These are phyloP conservation scores for Penicillium paxilli DNA, from an alignment of 495 filamentous ascomycete genomes.

Conservation along the genomic window DNA sequence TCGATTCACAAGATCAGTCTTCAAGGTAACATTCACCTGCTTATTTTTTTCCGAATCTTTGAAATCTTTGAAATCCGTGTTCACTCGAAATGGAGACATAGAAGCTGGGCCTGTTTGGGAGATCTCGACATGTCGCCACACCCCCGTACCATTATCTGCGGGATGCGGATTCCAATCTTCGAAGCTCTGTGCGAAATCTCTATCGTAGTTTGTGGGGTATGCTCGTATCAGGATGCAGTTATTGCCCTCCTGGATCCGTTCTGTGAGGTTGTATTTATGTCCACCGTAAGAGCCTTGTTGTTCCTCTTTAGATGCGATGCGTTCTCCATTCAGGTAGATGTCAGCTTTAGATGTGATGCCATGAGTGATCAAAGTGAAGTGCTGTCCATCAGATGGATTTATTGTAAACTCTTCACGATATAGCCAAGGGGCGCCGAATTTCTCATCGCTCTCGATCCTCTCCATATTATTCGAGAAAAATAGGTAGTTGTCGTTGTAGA, in stretches of 20 bases:
- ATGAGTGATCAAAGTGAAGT: constrained; percentile 55
- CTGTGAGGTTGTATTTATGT: constrained; percentile 53
- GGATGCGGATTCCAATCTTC: constrained; percentile 70
- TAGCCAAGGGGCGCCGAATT: constrained; percentile 59
- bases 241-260: constrained; percentile 25
- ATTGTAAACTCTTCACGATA: constrained; percentile 59
- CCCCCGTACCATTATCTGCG: constrained; percentile 56
- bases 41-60: constrained; percentile 19
- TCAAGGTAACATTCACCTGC: constrained; percentile 43
- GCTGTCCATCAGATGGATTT: constrained; percentile 32
- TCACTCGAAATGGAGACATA: constrained; percentile 49
- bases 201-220: constrained; percentile 58
- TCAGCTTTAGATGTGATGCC: constrained; percentile 63
- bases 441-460: constrained; percentile 34
- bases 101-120: constrained; percentile 56
- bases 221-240: constrained; percentile 57
- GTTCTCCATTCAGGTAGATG: constrained; percentile 59
- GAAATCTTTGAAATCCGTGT: constrained; percentile 49
- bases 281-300: constrained; percentile 62
- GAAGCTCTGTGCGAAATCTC: constrained; percentile 60
- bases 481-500: constrained; percentile 55
- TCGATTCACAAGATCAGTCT: constrained; percentile 50
- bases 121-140: constrained; percentile 63
- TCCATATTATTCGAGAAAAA: constrained; percentile 60
- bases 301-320: constrained; percentile 43